A percentile compares a stretch with the other conserved stretches of the same genome.
phyloP scores from a whole-genome alignment of 2,329 filamentous ascomycete species.

The Coniella vitis region DNA sequence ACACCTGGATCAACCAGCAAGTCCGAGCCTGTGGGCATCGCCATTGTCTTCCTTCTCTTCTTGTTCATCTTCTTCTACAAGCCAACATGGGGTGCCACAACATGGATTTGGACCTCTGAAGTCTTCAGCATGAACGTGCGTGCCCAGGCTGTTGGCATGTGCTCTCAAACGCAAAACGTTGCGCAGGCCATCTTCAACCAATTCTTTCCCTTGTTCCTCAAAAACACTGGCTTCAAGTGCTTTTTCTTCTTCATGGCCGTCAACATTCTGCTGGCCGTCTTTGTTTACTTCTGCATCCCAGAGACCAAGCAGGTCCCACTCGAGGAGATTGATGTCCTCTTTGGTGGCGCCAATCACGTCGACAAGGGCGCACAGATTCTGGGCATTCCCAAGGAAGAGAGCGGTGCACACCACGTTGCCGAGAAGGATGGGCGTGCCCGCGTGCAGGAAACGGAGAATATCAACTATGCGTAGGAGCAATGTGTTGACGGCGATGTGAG shows the following conservation, averaged over 20 bases:
- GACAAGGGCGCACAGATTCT: constrained; percentile 45
- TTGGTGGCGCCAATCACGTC: constrained; percentile 50
- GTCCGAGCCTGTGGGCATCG: constrained; percentile 50
- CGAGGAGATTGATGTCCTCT: constrained; percentile 50
- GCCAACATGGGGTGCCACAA: constrained; percentile 58
- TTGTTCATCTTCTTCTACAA: constrained; percentile 60
- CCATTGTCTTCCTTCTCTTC: constrained; percentile 59
- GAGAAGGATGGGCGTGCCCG: constrained; percentile 16
- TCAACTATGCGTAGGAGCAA: background rate
- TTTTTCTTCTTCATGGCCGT: constrained; percentile 35
- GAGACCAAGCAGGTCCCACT: constrained; percentile 41
- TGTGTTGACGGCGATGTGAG: background rate
- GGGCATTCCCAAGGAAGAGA: constrained; percentile 17
- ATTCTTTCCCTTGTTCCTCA: constrained; percentile 60
- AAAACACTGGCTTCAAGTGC: constrained; percentile 39
- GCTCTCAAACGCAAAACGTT: constrained; percentile 49
- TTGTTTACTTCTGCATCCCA: constrained; percentile 40
- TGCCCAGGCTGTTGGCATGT: constrained; percentile 63
- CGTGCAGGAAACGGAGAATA: constrained; percentile 13
- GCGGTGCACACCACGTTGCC: constrained; percentile 15
- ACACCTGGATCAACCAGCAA: constrained; percentile 50
- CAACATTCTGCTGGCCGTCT: constrained; percentile 37
- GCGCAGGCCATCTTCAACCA: constrained; percentile 56
- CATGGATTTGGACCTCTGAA: constrained; percentile 63
- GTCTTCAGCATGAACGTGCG: constrained; percentile 65